These are phyloP conservation scores for Hanseniaspora taiwanica DNA, from an alignment of 805 yeast species.

Conservation along the genomic window DNA sequence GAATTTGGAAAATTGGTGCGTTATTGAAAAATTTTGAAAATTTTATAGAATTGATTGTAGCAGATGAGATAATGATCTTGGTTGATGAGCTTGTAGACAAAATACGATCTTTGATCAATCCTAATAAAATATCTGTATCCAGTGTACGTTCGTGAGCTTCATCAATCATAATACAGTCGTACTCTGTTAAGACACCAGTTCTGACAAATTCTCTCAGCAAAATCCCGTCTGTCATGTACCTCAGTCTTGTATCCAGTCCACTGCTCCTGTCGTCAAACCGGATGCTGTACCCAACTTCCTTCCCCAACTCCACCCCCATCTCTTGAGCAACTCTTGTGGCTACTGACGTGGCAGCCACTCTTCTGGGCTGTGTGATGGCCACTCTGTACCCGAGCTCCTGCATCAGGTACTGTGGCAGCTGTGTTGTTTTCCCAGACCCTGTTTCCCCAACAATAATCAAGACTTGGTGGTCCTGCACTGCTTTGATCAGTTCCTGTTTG, in stretches of 20 bases:
- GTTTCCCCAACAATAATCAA: conserved; percentile 75
- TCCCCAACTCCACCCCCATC: conserved; percentile 66
- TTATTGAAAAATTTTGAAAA: conserved; percentile 69
- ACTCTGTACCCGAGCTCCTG: conserved; percentile 67
- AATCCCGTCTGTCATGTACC: conserved; percentile 96
- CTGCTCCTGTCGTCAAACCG: conserved; percentile 75
- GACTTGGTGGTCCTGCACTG: conserved; percentile 51
- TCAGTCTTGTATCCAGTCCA: conserved; percentile 47
- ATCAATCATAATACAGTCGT: conserved; percentile 82
- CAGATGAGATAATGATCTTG: conserved; percentile 74
- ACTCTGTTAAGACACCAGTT: conserved; percentile 56
- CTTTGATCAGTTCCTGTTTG: conserved; percentile 44
- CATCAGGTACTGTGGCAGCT: conserved; percentile 72
- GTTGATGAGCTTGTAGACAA: conserved; percentile 29
- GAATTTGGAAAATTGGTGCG: conserved; percentile 81
- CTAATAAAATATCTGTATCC: conserved; percentile 76
- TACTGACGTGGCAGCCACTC: conserved; percentile 89
- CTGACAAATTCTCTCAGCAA: conserved; percentile 67
- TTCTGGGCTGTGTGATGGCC: conserved; percentile 88
- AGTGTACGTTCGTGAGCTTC: conserved; percentile 96
- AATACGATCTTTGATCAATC: conserved; percentile 63
- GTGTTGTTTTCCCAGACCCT: conserved; percentile 93
- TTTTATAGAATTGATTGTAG: conserved; percentile 83
- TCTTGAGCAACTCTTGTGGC: conserved; percentile 89
- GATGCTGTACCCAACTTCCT: conserved; percentile 77